Conservation (phyloP, 2,329 filamentous ascomycete genomes). For the Botrytis squamosa region DNA sequence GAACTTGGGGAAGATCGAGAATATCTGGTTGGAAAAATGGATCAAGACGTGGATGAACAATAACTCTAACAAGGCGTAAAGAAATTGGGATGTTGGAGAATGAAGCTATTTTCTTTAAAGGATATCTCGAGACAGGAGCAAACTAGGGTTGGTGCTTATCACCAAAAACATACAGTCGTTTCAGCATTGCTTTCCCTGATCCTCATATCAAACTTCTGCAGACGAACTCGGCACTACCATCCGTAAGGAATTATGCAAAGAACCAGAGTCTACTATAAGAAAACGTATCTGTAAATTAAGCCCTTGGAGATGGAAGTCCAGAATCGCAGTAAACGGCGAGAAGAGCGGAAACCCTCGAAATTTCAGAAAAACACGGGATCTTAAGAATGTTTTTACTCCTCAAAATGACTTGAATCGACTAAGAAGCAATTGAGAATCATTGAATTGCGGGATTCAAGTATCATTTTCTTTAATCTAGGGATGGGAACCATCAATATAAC, state of each 20-base stretch:
- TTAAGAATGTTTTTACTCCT: background rate
- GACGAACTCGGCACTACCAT: background rate
- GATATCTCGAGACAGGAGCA: too few relatives aligned
- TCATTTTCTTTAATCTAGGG: background rate
- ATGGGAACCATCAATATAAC: background rate
- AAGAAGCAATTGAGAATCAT: too few relatives aligned
- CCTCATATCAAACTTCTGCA: background rate
- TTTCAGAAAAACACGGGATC: background rate
- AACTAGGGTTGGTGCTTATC: too few relatives aligned
- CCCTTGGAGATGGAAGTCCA: background rate
- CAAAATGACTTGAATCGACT: background rate
- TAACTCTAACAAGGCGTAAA: background rate
- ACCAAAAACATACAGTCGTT: too few relatives aligned
- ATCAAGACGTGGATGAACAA: background rate
- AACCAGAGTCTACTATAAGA: background rate
- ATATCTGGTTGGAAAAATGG: conserved; percentile 2
- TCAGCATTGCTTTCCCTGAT: too few relatives aligned
- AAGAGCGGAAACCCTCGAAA: background rate
- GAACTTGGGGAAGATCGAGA: background rate
- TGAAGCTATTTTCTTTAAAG: too few relatives aligned
- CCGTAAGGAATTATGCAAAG: background rate
- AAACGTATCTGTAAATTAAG: background rate
- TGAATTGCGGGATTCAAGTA: background rate
- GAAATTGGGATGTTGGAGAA: background rate
- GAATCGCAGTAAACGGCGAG: background rate